Evolutionary conservation across 306 rosid species (phyloP).

Genomic region (Boehmeria nivea): DNA sequence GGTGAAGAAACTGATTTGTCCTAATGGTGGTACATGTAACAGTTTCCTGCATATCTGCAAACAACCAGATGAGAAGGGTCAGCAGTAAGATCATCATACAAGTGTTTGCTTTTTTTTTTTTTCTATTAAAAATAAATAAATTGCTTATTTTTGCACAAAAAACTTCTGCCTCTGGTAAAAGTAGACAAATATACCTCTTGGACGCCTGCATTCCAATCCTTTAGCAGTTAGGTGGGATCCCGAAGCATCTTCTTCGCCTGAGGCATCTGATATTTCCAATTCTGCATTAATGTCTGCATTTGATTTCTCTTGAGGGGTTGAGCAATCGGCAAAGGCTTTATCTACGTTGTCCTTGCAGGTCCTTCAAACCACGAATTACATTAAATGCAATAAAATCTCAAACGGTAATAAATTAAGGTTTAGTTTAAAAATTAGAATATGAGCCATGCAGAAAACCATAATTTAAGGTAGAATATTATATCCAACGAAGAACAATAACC

Average conservation of each 20-base stretch:
- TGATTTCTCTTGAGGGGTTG: conserved; percentile 89
- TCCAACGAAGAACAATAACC: too few species aligned
- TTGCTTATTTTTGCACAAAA: background rate
- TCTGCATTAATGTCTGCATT: conserved; percentile 92
- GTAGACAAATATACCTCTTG: conserved; percentile 40
- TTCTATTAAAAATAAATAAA: background rate
- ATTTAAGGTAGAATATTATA: too few species aligned
- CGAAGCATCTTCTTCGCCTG: conserved; percentile 85
- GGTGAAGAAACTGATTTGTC: conserved; percentile 84
- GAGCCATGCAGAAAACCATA: too few species aligned
- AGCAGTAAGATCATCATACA: conserved; percentile 17
- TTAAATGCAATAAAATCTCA: background rate
- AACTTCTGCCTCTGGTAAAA: background rate
- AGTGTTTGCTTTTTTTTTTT: background rate
- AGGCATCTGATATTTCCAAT: conserved; percentile 87
- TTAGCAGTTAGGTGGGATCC: conserved; percentile 47
- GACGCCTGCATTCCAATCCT: conserved; percentile 53
- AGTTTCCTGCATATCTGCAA: conserved; percentile 69
- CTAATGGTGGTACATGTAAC: conserved; percentile 47
- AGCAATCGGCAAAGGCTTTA: conserved; percentile 65
- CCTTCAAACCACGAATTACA: conserved; percentile 40
- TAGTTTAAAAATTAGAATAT: background rate
- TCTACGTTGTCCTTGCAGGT: conserved; percentile 75
- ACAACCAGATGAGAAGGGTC: conserved; percentile 11
- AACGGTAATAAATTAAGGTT: background rate